A percentile compares a stretch with the other conserved stretches of the same genome.
phyloP scores from a whole-genome alignment of 2,329 filamentous ascomycete species.

The Paradendryphiella salina region DNA sequence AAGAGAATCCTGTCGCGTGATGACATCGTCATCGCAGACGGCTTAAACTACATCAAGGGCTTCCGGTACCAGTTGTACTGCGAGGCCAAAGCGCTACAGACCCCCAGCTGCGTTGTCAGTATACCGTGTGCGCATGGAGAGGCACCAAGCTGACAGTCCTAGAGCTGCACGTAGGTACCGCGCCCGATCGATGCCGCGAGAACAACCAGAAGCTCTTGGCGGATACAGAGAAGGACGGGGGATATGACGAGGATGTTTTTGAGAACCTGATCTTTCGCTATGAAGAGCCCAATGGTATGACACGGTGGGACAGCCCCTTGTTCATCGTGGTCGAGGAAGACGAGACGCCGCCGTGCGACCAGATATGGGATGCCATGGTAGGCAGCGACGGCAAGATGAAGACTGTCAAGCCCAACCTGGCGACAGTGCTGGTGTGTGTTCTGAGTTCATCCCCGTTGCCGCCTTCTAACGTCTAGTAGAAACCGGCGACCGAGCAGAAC shows the following conservation, averaged over 20 bases:
- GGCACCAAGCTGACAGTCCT: conserved; percentile 38
- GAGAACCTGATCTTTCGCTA: conserved; percentile 81
- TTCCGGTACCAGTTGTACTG: conserved; percentile 86
- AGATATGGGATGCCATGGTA: conserved; percentile 73
- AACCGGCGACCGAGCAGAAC: conserved; percentile 64
- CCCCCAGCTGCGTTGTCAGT: conserved; percentile 71
- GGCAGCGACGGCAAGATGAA: conserved; percentile 65
- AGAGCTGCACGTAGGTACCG: conserved; percentile 62
- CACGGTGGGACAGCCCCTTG: conserved; percentile 79
- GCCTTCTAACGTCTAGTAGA: conserved; percentile 44
- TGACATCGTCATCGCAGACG: conserved; percentile 78
- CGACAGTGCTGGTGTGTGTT: conserved; percentile 63
- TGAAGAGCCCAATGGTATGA: conserved; percentile 85
- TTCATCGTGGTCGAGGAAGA: conserved; percentile 81
- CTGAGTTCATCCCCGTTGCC: not conserved
- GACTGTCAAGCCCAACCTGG: conserved; percentile 71
- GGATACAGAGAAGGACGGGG: conserved; percentile 45
- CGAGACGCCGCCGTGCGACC: conserved; percentile 65
- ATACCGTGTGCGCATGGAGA: not conserved
- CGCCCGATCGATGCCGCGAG: conserved; percentile 58
- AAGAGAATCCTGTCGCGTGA: conserved; percentile 73
- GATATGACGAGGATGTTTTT: conserved; percentile 66
- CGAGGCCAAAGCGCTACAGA: conserved; percentile 78
- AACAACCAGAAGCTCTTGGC: conserved; percentile 63
- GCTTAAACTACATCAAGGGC: conserved; percentile 86